These are phyloP conservation scores for Elsinoe ampelina DNA, from an alignment of 2,329 filamentous ascomycete species.

Conservation along the genomic window DNA sequence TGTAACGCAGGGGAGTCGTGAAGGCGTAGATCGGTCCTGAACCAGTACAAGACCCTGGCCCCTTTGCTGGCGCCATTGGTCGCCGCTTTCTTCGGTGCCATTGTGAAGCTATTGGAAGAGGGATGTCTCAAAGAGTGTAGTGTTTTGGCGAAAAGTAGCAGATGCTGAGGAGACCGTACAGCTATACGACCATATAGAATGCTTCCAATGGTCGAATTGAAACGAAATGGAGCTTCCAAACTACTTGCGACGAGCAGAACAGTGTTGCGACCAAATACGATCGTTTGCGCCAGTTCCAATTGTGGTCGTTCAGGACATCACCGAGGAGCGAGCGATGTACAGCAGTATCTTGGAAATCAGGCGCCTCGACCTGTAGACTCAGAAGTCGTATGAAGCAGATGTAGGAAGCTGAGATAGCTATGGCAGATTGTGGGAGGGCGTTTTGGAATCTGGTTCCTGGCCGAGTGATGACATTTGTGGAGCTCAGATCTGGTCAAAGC, in stretches of 20 bases:
- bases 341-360: too few relatives aligned
- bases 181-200: not conserved
- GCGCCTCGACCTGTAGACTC: too few relatives aligned
- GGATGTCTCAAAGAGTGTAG: too few relatives aligned
- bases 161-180: not conserved
- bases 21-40: slow-evolving; percentile 66
- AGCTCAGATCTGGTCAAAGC: not conserved
- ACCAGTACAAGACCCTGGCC: slow-evolving; percentile 64
- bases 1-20: slow-evolving; percentile 68
- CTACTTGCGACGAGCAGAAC: not conserved
- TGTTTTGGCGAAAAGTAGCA: too few relatives aligned
- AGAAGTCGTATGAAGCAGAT: too few relatives aligned
- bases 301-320: not conserved
- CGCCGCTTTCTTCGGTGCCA: slow-evolving; percentile 14
- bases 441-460: not conserved
- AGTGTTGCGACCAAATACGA: not conserved
- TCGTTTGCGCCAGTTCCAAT: not conserved
- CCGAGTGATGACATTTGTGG: slow-evolving; percentile 6
- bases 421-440: not conserved
- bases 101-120: not conserved
- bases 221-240: not conserved
- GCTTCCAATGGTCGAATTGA: not conserved
- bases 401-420: too few relatives aligned
- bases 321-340: too few relatives aligned
- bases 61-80: not conserved